These are phyloP conservation scores for Euclidium syriacum DNA, from an alignment of 345 rosid species.

Conservation along the genomic window DNA sequence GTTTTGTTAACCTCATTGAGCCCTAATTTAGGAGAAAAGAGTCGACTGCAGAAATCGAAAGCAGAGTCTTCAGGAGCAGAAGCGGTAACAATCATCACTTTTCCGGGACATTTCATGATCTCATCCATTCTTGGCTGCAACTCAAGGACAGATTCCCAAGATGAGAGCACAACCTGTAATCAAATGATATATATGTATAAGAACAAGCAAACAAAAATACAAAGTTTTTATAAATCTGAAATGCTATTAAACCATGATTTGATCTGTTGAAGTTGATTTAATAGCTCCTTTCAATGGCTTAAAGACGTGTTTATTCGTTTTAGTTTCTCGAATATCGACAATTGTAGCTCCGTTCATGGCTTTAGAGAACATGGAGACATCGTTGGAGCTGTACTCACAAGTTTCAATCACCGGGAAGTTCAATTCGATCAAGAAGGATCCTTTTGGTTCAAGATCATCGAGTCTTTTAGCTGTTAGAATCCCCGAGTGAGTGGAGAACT, in stretches of 20 bases:
- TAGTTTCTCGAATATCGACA: constrained; percentile 45
- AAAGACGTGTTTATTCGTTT: constrained; percentile 1
- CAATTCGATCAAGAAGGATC: constrained; percentile 41
- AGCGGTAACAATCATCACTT: constrained; percentile 48
- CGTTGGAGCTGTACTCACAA: constrained; percentile 33
- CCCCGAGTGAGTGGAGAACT: constrained; percentile 57
- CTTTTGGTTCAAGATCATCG: constrained; percentile 1
- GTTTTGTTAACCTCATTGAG: background rate
- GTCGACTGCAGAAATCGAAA: constrained; percentile 51
- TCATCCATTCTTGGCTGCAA: constrained; percentile 41
- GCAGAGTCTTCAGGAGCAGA: constrained; percentile 44
- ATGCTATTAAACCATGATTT: constrained; percentile 45
- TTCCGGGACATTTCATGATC: constrained; percentile 43
- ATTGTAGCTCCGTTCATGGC: constrained; percentile 33
- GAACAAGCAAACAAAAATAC: background rate
- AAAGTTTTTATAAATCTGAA: background rate
- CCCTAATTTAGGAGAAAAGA: constrained; percentile 50
- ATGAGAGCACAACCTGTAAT: constrained; percentile 52
- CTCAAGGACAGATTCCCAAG: constrained; percentile 43
- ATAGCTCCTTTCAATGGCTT: constrained; percentile 42
- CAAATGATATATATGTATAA: background rate
- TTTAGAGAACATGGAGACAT: constrained; percentile 10
- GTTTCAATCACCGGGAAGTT: constrained; percentile 42
- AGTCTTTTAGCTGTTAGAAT: constrained; percentile 49
- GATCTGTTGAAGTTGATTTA: constrained; percentile 29